Conservation (phyloP, 257 asterid species). For the Solanum pinnatisectum region DNA sequence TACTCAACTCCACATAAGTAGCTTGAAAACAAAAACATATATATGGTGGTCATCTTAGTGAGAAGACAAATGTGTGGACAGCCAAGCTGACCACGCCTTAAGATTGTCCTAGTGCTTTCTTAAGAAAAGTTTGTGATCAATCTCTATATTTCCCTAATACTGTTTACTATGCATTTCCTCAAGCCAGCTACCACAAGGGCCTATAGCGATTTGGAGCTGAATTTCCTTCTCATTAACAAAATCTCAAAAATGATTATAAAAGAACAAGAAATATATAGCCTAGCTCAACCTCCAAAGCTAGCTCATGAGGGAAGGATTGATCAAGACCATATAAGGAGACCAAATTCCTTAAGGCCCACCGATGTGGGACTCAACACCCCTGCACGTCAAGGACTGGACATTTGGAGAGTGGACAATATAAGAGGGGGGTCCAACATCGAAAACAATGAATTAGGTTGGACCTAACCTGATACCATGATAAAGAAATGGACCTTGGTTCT, state of each 20-base stretch:
- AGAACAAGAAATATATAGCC: neutral
- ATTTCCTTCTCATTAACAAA: neutral
- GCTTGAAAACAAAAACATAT: neutral
- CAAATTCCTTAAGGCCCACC: neutral
- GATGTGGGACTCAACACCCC: neutral
- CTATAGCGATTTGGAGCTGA: neutral
- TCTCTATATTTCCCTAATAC: neutral
- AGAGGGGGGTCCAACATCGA: neutral
- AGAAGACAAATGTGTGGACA: neutral
- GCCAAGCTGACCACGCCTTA: neutral
- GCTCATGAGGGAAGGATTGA: neutral
- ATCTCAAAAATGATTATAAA: neutral
- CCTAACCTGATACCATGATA: neutral
- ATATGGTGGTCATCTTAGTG: neutral
- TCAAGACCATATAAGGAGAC: neutral
- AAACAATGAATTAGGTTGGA: neutral
- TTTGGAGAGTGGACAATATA: neutral
- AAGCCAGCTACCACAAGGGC: neutral
- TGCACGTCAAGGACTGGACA: neutral
- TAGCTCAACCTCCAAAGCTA: neutral
- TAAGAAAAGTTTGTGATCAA: neutral
- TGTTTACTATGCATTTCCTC: neutral
- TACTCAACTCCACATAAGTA: neutral
- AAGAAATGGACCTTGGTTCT: neutral
- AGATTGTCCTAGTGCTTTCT: neutral